Evolutionary conservation across 2,329 filamentous ascomycete species (phyloP).

Genomic region (Apiospora aurea): DNA sequence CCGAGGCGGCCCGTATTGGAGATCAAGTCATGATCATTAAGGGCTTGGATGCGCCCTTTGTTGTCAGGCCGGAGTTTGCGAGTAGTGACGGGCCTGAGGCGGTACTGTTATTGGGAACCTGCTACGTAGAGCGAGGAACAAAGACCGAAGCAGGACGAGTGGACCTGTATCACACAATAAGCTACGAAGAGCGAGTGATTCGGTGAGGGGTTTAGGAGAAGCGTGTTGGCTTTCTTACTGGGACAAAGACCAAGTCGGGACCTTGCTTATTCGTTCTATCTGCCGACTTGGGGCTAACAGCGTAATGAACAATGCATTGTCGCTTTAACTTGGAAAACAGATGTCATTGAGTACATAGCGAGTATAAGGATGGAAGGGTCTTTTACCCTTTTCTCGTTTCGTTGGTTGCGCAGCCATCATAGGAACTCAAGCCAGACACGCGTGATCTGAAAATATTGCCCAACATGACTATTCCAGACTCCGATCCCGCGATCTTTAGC

Average conservation of each 20-base stretch:
- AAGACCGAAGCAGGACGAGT: background rate
- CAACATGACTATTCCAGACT: background rate
- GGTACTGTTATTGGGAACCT: background rate
- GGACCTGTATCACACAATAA: too few relatives aligned
- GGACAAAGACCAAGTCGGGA: too few relatives aligned
- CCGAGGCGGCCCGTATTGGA: background rate
- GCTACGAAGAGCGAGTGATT: background rate
- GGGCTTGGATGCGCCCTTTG: background rate
- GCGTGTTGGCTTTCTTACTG: background rate
- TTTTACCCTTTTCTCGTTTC: too few relatives aligned
- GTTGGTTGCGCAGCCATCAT: background rate
- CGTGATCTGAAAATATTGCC: background rate
- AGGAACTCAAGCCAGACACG: background rate
- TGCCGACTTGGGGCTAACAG: too few relatives aligned
- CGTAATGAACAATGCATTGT: too few relatives aligned
- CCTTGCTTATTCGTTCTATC: too few relatives aligned
- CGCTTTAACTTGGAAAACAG: too few relatives aligned
- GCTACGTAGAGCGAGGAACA: background rate
- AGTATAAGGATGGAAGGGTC: too few relatives aligned
- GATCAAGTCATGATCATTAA: background rate
- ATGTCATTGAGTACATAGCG: too few relatives aligned
- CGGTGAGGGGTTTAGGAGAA: background rate
- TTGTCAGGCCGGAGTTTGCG: background rate
- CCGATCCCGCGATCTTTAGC: background rate
- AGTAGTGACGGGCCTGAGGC: too few relatives aligned